Evolutionary conservation across 257 asterid genomes (phyloP).

Genomic region (Scutellaria barbata): DNA sequence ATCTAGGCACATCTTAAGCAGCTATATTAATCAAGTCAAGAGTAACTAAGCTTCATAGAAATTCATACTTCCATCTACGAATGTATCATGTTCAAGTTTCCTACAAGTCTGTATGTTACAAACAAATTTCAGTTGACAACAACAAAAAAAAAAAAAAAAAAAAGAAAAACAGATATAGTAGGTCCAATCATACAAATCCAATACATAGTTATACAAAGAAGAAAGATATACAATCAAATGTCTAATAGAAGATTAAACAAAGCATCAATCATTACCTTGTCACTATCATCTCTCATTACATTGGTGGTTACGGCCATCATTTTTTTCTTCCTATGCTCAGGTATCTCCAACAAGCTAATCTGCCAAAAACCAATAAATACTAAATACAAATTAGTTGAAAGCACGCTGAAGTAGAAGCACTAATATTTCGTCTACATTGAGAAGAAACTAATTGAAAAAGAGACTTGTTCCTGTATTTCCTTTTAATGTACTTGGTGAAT

Average conservation of each 20-base stretch:
- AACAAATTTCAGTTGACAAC: neutral
- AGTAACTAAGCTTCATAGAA: no score
- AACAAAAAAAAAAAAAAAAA: no score
- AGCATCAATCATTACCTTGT: slow-evolving; percentile 59
- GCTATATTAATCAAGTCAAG: neutral
- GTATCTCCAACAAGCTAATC: slow-evolving; percentile 87
- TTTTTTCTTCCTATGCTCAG: slow-evolving; percentile 64
- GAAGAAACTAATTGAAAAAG: slow-evolving; percentile 4
- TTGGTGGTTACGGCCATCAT: slow-evolving; percentile 57
- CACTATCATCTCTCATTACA: slow-evolving; percentile 84
- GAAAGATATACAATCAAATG: slow-evolving; percentile 14
- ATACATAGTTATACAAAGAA: slow-evolving; percentile 4
- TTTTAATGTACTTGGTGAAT: neutral
- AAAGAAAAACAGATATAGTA: neutral
- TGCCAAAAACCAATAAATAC: slow-evolving; percentile 47
- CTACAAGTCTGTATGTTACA: neutral
- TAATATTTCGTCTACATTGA: slow-evolving; percentile 5
- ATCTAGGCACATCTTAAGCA: neutral
- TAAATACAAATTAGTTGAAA: slow-evolving; percentile 26
- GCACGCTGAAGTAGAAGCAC: slow-evolving; percentile 9
- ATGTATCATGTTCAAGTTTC: no score
- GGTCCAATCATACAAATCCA: slow-evolving; percentile 7
- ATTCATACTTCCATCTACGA: neutral
- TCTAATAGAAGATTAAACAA: slow-evolving; percentile 8
- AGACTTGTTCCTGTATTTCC: neutral